Evolutionary conservation across 2,329 filamentous ascomycete genomes (phyloP).

Genomic region (Microsporum audouinii): DNA sequence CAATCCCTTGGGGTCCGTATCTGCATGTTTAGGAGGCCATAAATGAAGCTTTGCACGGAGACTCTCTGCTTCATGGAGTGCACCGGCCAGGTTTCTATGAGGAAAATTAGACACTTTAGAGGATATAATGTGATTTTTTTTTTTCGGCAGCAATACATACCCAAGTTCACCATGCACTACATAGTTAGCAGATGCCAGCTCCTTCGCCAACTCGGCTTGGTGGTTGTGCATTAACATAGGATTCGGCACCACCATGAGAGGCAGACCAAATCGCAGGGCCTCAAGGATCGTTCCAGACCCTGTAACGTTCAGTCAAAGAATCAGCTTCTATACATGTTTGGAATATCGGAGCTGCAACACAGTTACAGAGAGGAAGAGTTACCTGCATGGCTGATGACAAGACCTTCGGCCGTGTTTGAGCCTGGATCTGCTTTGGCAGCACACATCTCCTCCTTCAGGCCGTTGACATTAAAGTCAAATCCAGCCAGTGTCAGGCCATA

Average conservation of each 20-base stretch:
- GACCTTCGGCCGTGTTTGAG: conserved; percentile 42
- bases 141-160: conserved; percentile 37
- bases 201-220: conserved; percentile 72
- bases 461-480: conserved; percentile 54
- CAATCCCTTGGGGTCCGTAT: conserved; percentile 35
- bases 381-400: conserved; percentile 87
- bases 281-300: conserved; percentile 85
- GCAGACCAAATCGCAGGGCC: conserved; percentile 59
- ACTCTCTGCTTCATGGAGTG: conserved; percentile 40
- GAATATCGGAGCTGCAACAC: no score
- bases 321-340: background rate
- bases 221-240: conserved; percentile 74
- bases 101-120: background rate
- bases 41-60: conserved; percentile 22
- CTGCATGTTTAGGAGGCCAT: conserved; percentile 43
- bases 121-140: background rate
- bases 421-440: conserved; percentile 38
- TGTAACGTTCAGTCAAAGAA: conserved; percentile 27
- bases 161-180: conserved; percentile 57
- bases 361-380: conserved; percentile 18
- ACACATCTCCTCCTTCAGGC: conserved; percentile 50
- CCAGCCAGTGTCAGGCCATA: conserved; percentile 44
- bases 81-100: conserved; percentile 26
- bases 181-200: conserved; percentile 63
- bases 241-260: conserved; percentile 86